A percentile compares a stretch with the other conserved stretches of the same genome.
Evolutionary conservation across 352 stramenopile species (phyloP).

Genomic region (Globisporangium irregulare): DNA sequence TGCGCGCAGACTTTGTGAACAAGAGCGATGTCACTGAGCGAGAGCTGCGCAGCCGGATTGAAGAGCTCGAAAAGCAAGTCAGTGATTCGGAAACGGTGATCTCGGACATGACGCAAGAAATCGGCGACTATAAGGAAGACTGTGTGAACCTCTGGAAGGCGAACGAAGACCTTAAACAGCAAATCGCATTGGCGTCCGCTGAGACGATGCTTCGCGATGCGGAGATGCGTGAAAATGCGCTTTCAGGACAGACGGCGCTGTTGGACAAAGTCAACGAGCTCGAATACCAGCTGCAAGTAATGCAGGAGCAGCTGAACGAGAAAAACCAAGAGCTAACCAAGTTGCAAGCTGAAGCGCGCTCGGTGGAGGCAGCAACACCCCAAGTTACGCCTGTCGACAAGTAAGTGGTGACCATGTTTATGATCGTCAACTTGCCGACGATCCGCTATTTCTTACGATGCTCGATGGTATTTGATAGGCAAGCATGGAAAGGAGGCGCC

Average conservation of each 20-base stretch:
- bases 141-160: slow-evolving; percentile 75
- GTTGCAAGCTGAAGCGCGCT: slow-evolving; percentile 29
- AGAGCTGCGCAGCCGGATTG: slow-evolving; percentile 28
- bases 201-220: slow-evolving; percentile 59
- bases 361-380: neutral
- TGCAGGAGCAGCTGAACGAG: slow-evolving; percentile 59
- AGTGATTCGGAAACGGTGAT: slow-evolving; percentile 24
- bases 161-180: slow-evolving; percentile 80
- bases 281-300: slow-evolving; percentile 52
- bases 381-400: slow-evolving; percentile 22
- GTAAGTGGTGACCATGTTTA: slow-evolving; percentile 22
- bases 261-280: slow-evolving; percentile 55
- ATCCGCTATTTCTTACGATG: too few relatives aligned
- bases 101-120: slow-evolving; percentile 38
- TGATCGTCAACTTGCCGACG: neutral
- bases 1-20: slow-evolving; percentile 22
- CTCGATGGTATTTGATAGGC: slow-evolving; percentile 1
- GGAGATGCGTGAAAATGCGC: slow-evolving; percentile 51
- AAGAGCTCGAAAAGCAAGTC: slow-evolving; percentile 35
- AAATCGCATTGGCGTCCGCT: slow-evolving; percentile 52
- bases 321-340: slow-evolving; percentile 53
- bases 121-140: slow-evolving; percentile 80
- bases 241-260: slow-evolving; percentile 47
- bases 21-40: slow-evolving; percentile 21
- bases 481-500: slow-evolving; percentile 42